phyloP scores from a whole-genome alignment of 208 protist genomes.

The Leishmania amazonensis region DNA sequence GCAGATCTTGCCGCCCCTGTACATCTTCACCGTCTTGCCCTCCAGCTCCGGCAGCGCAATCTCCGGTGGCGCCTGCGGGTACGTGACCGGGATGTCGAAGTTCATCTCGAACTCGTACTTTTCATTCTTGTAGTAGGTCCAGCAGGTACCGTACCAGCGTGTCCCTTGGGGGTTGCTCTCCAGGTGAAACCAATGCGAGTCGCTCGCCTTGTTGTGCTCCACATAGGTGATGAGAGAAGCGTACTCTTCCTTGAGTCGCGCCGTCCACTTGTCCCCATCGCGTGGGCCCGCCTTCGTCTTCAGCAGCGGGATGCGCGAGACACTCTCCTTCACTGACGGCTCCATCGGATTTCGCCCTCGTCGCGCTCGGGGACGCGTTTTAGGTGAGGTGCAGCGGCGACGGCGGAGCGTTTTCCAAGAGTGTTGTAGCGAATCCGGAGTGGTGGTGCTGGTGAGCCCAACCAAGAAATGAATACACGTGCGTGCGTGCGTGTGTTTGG shows the following conservation, averaged over 20 bases:
- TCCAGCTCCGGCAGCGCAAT: constrained; percentile 97
- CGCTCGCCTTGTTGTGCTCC: constrained; percentile 95
- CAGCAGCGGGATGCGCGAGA: constrained; percentile 95
- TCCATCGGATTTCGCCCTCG: constrained; percentile 45
- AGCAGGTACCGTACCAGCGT: constrained; percentile 97
- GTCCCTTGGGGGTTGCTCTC: constrained; percentile 95
- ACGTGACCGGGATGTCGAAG: constrained; percentile 98
- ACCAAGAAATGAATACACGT: background rate
- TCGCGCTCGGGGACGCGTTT: background rate
- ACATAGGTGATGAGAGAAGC: constrained; percentile 96
- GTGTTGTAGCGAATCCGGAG: background rate
- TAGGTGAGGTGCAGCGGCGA: background rate
- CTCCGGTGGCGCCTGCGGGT: constrained; percentile 96
- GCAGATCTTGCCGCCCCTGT: constrained; percentile 98
- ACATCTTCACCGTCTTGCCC: constrained; percentile 99
- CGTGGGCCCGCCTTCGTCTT: constrained; percentile 95
- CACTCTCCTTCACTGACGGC: constrained; percentile 84
- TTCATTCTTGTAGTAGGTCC: constrained; percentile 95
- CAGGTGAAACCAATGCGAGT: constrained; percentile 97
- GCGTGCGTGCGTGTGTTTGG: background rate
- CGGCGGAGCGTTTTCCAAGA: background rate
- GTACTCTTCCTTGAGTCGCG: constrained; percentile 98
- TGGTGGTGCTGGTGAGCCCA: background rate
- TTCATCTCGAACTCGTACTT: constrained; percentile 98
- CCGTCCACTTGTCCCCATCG: constrained; percentile 95